These are phyloP conservation scores for Spathaspora sp. DNA, from an alignment of 1,139 yeast genomes.

Conservation along the genomic window DNA sequence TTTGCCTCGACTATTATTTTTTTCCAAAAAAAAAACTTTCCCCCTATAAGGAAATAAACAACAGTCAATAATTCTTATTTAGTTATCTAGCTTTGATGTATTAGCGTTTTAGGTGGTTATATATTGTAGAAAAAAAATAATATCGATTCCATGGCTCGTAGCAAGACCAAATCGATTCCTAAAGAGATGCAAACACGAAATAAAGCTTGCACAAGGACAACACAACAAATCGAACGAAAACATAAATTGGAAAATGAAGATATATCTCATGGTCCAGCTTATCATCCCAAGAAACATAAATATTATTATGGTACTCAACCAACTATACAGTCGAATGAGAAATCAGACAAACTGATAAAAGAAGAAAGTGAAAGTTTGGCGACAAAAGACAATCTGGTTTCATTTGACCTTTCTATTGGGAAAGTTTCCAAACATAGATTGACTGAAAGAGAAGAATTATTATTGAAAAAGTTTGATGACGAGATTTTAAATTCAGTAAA, in stretches of 20 bases:
- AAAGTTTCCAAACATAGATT: conserved; percentile 13
- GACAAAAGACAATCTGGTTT: conserved; percentile 5
- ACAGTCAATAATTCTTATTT: not conserved
- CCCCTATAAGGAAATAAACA: not conserved
- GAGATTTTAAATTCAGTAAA: conserved; percentile 12
- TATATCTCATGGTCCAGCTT: not conserved
- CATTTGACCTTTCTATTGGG: conserved; percentile 7
- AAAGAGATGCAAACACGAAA: not conserved
- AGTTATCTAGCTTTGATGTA: not conserved
- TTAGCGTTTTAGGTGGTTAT: not conserved
- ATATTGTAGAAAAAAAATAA: not conserved
- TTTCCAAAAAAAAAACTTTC: not conserved
- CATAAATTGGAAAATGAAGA: not conserved
- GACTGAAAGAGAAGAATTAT: conserved; percentile 9
- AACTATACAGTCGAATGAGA: not conserved
- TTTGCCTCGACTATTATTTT: not conserved
- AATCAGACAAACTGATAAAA: conserved; percentile 3
- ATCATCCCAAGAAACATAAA: conserved; percentile 1
- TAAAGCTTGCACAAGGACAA: not conserved
- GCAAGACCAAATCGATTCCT: not conserved
- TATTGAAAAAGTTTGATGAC: conserved; percentile 14
- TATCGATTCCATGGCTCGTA: not conserved
- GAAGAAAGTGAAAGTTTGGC: conserved; percentile 11
- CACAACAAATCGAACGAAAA: not conserved
- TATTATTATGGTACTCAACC: not conserved